Base-by-base conservation (phyloP, 192 early-diverging fungal genomes). In the Mortierella alpina region DNA sequence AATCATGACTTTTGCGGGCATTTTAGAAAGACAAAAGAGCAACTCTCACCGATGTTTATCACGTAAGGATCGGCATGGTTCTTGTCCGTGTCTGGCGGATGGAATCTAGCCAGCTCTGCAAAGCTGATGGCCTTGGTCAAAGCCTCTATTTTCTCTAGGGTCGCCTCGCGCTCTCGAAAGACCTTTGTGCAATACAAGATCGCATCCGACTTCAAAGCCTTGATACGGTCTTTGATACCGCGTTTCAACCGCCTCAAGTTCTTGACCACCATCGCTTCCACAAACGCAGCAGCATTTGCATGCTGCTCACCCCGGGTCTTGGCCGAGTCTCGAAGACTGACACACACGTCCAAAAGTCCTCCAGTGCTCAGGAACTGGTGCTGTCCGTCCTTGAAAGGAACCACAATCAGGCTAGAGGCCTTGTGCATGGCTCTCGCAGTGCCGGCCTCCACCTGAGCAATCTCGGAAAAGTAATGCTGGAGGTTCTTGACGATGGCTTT, bases 161-260 rank as follows among this genome's bases (percentile, higher is more conserved):
- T 82, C 5, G 49, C 49, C 48, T 83, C 85, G 47, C 83, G 75
- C 11, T 84, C 80, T 42, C 80, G 74, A 51, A 83, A 83, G 4
- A 86, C 72, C 39, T 66, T 66, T 63, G 75, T 78, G 40, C 70
- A 56, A 58, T 73, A 62, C 13, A 88, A 22, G 20, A 56, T 58
- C 20, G 66, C 42, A 44, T 86, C 83, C 2, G 69, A 40, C 59
- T 78, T 78, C 40, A 88, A 39, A 1, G 57, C 70, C 23, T 66
- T 72, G n/a, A 83, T 73, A 56, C 53, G 61, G 47, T 61, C 73
- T 61, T 88, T 88, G 59, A 84, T 83, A 15, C 83, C 69, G 42
- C 82, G 77, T 31, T 73, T 84, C 11, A 88, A 23, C 22, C 80
- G 22, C 6, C 68, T 60, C 10, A 88, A 15, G 40, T 62, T 65